Conservation (phyloP, 169 alveolate genomes). For the Cardiosporidium cionae region DNA sequence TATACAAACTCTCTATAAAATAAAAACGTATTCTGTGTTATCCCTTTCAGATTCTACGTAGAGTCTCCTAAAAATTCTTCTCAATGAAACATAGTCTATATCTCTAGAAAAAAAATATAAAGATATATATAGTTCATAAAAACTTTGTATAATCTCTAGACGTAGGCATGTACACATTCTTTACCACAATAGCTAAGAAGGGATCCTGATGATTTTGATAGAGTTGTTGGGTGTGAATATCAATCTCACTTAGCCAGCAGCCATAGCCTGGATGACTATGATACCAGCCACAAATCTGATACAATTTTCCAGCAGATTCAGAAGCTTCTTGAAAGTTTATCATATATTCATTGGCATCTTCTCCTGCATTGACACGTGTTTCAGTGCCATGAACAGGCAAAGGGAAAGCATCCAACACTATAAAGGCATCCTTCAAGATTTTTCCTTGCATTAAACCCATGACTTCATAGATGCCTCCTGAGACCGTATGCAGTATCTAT, state of each 20-base stretch:
- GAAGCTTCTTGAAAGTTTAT: constrained; percentile 34
- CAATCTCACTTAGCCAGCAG: constrained; percentile 80
- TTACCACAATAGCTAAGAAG: constrained; percentile 71
- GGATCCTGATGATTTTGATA: constrained; percentile 72
- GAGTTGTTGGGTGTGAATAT: constrained; percentile 59
- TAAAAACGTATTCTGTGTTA: no score
- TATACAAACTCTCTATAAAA: no score
- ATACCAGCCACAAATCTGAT: constrained; percentile 69
- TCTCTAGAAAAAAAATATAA: no score
- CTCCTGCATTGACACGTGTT: constrained; percentile 73
- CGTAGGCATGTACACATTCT: not conserved
- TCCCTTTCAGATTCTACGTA: no score
- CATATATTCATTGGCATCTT: constrained; percentile 61
- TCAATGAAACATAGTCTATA: no score
- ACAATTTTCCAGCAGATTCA: constrained; percentile 18
- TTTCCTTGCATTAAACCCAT: constrained; percentile 89
- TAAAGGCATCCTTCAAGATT: constrained; percentile 57
- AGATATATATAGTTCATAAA: no score
- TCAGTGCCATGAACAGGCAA: constrained; percentile 87
- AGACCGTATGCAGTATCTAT: constrained; percentile 76
- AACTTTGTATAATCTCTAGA: no score
- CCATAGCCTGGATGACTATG: constrained; percentile 86
- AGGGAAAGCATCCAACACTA: constrained; percentile 73
- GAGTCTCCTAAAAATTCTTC: no score
- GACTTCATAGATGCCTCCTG: constrained; percentile 73